Evolutionary conservation across 495 filamentous ascomycete genomes (phyloP).

Genomic region (Neurospora sp.): DNA sequence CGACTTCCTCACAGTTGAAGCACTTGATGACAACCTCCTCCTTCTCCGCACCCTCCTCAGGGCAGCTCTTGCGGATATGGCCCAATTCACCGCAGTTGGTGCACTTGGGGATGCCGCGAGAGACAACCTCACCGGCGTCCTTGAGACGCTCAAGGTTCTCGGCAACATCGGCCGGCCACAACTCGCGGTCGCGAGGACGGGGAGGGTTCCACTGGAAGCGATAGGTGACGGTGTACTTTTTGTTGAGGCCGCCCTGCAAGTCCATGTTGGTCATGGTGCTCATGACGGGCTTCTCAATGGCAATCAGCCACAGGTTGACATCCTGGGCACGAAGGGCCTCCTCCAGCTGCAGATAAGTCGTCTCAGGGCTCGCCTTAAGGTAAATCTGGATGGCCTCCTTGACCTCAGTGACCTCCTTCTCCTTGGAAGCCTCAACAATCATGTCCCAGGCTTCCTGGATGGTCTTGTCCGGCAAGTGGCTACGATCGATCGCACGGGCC

Average conservation of each 20-base stretch:
- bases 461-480: constrained; percentile 43
- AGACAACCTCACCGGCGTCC: constrained; percentile 60
- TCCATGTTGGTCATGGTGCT: constrained; percentile 66
- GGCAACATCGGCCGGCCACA: constrained; percentile 54
- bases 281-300: constrained; percentile 53
- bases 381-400: constrained; percentile 65
- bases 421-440: constrained; percentile 51
- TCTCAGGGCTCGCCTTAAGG: constrained; percentile 56
- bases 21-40: constrained; percentile 52
- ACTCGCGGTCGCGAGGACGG: constrained; percentile 47
- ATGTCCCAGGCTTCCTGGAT: constrained; percentile 61
- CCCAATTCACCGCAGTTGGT: constrained; percentile 64
- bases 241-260: constrained; percentile 68
- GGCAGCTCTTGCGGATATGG: constrained; percentile 57
- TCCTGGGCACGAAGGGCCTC: constrained; percentile 54
- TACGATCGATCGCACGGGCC: constrained; percentile 57
- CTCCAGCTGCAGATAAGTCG: constrained; percentile 65
- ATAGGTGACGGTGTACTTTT: constrained; percentile 65
- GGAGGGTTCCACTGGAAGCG: constrained; percentile 53
- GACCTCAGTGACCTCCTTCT: constrained; percentile 62
- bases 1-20: constrained; percentile 58
- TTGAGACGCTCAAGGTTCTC: constrained; percentile 66
- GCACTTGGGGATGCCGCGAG: constrained; percentile 59
- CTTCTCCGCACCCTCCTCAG: constrained; percentile 45
- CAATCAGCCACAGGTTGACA: constrained; percentile 63